Evolutionary conservation across 306 rosid species (phyloP), one percentile per base, ranked within the genome.

Genomic region (Malus sylvestris): DNA sequence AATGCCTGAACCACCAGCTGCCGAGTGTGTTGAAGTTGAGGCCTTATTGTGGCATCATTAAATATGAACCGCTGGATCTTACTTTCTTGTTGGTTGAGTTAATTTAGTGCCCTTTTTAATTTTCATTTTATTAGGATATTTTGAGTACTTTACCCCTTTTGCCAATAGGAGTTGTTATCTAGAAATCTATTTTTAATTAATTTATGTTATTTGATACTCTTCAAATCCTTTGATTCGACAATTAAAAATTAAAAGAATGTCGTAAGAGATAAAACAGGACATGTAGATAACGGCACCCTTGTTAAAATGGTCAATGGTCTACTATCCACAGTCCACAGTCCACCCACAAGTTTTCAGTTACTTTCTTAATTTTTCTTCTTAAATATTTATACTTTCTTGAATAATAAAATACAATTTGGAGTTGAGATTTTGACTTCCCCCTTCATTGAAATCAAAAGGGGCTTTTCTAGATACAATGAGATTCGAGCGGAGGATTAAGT

Each of bases 41-140:
- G 30, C 79, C 59, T 49, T 77, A 67, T 60, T 81, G 75, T 85
- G 89, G 89, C 83, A 74, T 70, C 86, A 85, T 85, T 82, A 80
- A 49, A 85, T 55, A 55, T 30, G 58, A 15, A 62, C 20, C 30
- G 67, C 29, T 62, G 38, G 35, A 16, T 62, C 67, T 62, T 27
- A 25, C 27, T 27, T 13, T 33, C 27, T 58, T 9, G 19, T 14
- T 49, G 4, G 20, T 49, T 49, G 55, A 49, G 55, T 49, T 49
- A 19, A 49, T 15, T 49, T 49, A 49, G 6, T 5, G 55, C 55
- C 20, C 22, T 0, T 8, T 63, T 30, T 29, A 2, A 13, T 19
- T 30, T 7, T 61, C 3, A 15, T 15, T 63, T 29, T 16, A n/a
- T 63, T 15, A 63, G 68, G 68, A 19, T 30, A 29, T 16, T 49